Evolutionary conservation across 2,329 filamentous ascomycete genomes (phyloP), one percentile per base, ranked within the genome.

Genomic region (Sclerotinia trifoliorum): DNA sequence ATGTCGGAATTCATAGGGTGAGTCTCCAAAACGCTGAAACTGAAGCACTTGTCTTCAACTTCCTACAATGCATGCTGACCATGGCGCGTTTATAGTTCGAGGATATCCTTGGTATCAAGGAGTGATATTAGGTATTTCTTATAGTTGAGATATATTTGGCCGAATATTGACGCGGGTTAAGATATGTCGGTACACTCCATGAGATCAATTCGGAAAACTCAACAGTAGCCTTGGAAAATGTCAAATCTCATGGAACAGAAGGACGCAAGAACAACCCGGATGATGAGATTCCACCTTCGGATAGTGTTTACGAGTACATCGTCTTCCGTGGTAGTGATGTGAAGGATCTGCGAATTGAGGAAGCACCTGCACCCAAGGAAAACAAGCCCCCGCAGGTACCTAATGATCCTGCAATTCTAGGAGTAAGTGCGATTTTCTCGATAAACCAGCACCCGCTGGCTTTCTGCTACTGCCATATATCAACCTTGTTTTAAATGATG

Each of bases 241-340:
- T 99, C 79, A 88, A 89, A 72, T 98, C 94, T 4, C 96, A 90
- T 78, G 95, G 95, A 74, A 97, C 95, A 42, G 95, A 99, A 82
- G 94, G 93, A 68, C 92, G 95, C 73, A 90, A 90, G 77, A 87
- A 85, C 73, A 88, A 90, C 74, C 89, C 90, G 24, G 86, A 90
- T 24, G 91, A 96, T 72, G 94, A 97, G 81, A 91, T 97, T 69
- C 82, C 90, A 49, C 86, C 93, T 4, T 94, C 92, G 46, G 90
- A 95, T 71, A 92, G 92, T 78, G 86, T 97, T 77, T 99, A 97
- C 83, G 95, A 98, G 79, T 98, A 97, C 82, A 98, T 99, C 77
- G 93, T 99, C 73, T 99, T 99, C 81, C 90, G 94, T 70, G 95
- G 95, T 75, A 97, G 93, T 80, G 95, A 99, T 83, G 95, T 99